Percentiles rank a stretch among this genome's conserved stretches.
phyloP scores from a whole-genome alignment of 1,284 basidiomycete species.

The Boletus holoroseus region DNA sequence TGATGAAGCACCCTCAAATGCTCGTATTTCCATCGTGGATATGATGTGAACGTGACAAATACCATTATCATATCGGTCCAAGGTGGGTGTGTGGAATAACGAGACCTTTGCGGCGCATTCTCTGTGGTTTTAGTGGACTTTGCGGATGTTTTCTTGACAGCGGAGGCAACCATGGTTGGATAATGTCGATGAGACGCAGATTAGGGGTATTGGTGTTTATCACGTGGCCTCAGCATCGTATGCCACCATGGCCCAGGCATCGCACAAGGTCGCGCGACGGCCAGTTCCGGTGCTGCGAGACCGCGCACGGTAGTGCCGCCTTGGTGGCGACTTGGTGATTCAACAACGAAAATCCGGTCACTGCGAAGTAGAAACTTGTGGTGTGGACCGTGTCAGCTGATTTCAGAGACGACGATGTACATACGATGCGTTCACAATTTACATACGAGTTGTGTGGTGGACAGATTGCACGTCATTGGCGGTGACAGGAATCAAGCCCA shows the following conservation, averaged over 20 bases:
- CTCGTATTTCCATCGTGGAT: background rate
- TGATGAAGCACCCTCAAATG: constrained; percentile 22
- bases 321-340: background rate
- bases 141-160: constrained; percentile 28
- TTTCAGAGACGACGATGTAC: background rate
- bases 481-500: background rate
- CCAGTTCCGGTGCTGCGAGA: background rate
- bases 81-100: constrained; percentile 39
- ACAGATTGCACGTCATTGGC: background rate
- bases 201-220: constrained; percentile 4
- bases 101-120: background rate
- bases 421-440: background rate
- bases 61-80: constrained; percentile 64
- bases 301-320: background rate
- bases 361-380: background rate
- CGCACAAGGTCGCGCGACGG: background rate
- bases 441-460: background rate
- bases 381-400: background rate
- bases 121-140: constrained; percentile 17
- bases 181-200: background rate
- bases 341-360: background rate
- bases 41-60: constrained; percentile 19
- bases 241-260: background rate
- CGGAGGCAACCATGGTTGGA: constrained; percentile 32
- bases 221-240: constrained; percentile 19